phyloP scores from a whole-genome alignment of 2,329 filamentous ascomycete species.

The Calonectria leucothoes region DNA sequence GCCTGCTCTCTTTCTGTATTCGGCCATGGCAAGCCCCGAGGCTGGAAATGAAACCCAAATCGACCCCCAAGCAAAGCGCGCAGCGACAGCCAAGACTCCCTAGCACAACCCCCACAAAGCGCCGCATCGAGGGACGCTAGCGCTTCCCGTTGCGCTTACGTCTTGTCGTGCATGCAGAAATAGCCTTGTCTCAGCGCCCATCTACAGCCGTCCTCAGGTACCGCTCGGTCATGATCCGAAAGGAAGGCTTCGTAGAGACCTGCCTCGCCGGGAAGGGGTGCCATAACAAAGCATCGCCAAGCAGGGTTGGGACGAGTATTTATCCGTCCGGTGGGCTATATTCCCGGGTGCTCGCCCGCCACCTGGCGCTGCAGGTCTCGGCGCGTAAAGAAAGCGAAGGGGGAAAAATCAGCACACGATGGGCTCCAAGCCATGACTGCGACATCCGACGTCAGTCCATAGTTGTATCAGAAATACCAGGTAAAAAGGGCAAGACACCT shows the following conservation, averaged over 20 bases:
- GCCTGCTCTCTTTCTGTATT: slow-evolving; percentile 17
- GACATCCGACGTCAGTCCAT: slow-evolving; percentile 20
- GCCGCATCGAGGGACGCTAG: slow-evolving; percentile 35
- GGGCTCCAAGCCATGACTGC: slow-evolving; percentile 11
- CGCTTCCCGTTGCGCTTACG: slow-evolving; percentile 33
- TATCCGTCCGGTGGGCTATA: slow-evolving; percentile 22
- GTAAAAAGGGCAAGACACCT: neutral
- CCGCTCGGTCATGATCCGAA: slow-evolving; percentile 44
- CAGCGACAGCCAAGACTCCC: slow-evolving; percentile 25
- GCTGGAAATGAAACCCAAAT: slow-evolving; percentile 14
- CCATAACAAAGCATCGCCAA: neutral
- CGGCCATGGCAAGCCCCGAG: slow-evolving; percentile 37
- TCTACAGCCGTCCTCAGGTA: slow-evolving; percentile 31
- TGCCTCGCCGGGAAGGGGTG: slow-evolving; percentile 17
- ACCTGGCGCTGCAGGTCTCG: slow-evolving; percentile 17
- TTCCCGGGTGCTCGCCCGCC: slow-evolving; percentile 14
- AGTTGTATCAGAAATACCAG: slow-evolving; percentile 12
- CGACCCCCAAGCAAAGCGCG: slow-evolving; percentile 16
- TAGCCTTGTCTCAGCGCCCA: slow-evolving; percentile 32
- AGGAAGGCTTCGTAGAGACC: slow-evolving; percentile 10
- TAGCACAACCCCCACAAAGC: slow-evolving; percentile 31
- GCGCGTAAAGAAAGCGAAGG: neutral
- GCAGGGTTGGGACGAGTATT: slow-evolving; percentile 12
- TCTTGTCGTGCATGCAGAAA: slow-evolving; percentile 31
- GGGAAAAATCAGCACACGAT: slow-evolving; percentile 23